These are phyloP conservation scores for Hydrangea macrophylla DNA, from an alignment of 148 eudicot genomes.

Conservation along the genomic window DNA sequence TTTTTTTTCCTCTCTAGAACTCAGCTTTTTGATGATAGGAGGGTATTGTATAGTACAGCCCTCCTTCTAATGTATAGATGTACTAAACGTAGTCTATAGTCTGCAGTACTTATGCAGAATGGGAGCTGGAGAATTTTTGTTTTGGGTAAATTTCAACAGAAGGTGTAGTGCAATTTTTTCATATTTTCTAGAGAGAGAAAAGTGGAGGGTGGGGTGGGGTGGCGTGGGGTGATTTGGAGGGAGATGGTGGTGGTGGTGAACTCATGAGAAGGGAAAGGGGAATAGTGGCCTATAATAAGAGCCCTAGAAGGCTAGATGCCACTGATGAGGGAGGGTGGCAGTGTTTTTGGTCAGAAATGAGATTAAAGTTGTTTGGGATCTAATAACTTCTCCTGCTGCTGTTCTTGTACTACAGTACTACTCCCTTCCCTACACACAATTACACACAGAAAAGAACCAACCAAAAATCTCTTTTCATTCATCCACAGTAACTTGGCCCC, in stretches of 20 bases:
- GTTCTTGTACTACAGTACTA: conserved; percentile 10
- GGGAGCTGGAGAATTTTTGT: background rate
- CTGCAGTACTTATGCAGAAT: background rate
- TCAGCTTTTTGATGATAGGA: background rate
- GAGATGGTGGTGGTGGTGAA: background rate
- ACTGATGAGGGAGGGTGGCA: conserved; percentile 28
- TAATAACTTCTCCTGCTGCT: conserved; percentile 18
- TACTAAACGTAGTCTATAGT: background rate
- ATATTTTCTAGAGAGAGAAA: conserved; percentile 14
- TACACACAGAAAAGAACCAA: background rate
- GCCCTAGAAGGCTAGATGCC: conserved; percentile 20
- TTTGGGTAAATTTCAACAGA: conserved; percentile 7
- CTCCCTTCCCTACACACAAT: background rate
- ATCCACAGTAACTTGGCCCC: background rate
- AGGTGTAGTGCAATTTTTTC: conserved; percentile 16
- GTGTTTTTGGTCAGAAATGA: conserved; percentile 39
- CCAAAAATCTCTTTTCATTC: background rate
- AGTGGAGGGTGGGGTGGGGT: background rate
- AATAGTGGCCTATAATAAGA: conserved; percentile 23
- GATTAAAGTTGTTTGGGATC: conserved; percentile 31
- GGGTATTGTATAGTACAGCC: background rate
- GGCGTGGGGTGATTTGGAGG: background rate
- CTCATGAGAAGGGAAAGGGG: conserved; percentile 14
- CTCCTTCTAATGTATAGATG: background rate
- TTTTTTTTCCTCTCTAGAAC: background rate